Base-by-base conservation (phyloP, 1,139 yeast genomes). In the Geotrichum bryndzae region DNA sequence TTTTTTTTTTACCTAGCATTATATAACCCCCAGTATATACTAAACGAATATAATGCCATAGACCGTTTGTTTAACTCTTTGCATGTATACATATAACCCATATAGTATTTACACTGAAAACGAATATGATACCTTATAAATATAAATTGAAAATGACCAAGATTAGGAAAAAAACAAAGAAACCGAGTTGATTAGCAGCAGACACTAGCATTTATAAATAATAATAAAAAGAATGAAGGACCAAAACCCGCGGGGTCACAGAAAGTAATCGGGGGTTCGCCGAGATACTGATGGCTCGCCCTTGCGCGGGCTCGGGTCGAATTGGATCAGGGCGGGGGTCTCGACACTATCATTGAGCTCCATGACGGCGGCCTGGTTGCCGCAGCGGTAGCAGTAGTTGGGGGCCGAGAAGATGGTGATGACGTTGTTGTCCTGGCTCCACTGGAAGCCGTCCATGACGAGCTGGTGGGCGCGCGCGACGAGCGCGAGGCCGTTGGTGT, bases 331-430 rank as follows among this genome's bases (percentile, higher is more conserved):
- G 76, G 91, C 91, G 73, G 91, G 95, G 57, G 73, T 69, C 64
- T 75, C 72, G 58, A 76, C 72, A 63, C 70, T 68, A 63, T 79
- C 99, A 76, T 92, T 98, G 66, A 94, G 96, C 78, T 94, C 98
- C 97, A 94, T 91, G 69, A 94, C 91, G 54, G 99, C 98, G 46
- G 99, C 99, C 78, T 92, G 97, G 78, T 94, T 94, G 71, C 99
- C 99, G 79, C 99, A 94, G 77, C 98, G 81, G 75, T 90, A 94
- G 76, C 97, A 94, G 75, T 94, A 94, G 76, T 94, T 94, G 29
- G 99, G 99, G 1, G 99, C 99, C 58, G 94, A 85, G 81, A 96
- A 94, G 58, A 94, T 95, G n/a, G 99, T 94, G 46, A 90, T 96
- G 64, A 90, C 91, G 65, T 85, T 83, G 75, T 89, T 77, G 60